Evolutionary conservation across 805 yeast species (phyloP).

Genomic region (Kazachstania psychrophila): DNA sequence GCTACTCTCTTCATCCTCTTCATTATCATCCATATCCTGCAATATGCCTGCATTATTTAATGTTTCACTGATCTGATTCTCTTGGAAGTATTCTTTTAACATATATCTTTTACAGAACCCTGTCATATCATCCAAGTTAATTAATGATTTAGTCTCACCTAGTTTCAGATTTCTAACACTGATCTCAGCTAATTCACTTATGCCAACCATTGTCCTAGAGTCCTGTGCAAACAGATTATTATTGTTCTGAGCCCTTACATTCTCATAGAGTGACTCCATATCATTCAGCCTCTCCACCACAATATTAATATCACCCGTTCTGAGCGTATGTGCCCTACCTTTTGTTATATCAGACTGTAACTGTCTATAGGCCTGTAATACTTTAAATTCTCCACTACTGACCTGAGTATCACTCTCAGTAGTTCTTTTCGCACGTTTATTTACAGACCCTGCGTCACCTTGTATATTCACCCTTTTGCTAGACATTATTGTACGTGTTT

Average conservation of each 20-base stretch:
- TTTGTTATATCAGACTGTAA: slow-evolving; percentile 23
- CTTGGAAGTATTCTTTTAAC: slow-evolving; percentile 25
- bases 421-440: not conserved
- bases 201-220: slow-evolving; percentile 49
- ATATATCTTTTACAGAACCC: slow-evolving; percentile 33
- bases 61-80: slow-evolving; percentile 14
- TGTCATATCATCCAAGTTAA: slow-evolving; percentile 42
- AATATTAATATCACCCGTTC: slow-evolving; percentile 47
- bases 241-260: slow-evolving; percentile 32
- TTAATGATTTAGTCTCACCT: slow-evolving; percentile 44
- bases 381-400: slow-evolving; percentile 20
- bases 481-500: not conserved
- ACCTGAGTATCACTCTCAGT: slow-evolving; percentile 1
- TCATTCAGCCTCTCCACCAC: slow-evolving; percentile 38
- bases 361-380: slow-evolving; percentile 28
- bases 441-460: not conserved
- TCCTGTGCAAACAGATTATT: slow-evolving; percentile 48
- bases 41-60: not conserved
- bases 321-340: slow-evolving; percentile 43
- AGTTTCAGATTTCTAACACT: slow-evolving; percentile 54
- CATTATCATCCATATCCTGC: slow-evolving; percentile 18
- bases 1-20: slow-evolving; percentile 10
- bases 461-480: too few relatives aligned
- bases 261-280: slow-evolving; percentile 40
- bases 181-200: slow-evolving; percentile 53